A percentile compares a stretch with the other conserved stretches of the same genome.
These are phyloP conservation scores for Geopyxis carbonaria DNA, from an alignment of 495 filamentous ascomycete species.

Conservation along the genomic window DNA sequence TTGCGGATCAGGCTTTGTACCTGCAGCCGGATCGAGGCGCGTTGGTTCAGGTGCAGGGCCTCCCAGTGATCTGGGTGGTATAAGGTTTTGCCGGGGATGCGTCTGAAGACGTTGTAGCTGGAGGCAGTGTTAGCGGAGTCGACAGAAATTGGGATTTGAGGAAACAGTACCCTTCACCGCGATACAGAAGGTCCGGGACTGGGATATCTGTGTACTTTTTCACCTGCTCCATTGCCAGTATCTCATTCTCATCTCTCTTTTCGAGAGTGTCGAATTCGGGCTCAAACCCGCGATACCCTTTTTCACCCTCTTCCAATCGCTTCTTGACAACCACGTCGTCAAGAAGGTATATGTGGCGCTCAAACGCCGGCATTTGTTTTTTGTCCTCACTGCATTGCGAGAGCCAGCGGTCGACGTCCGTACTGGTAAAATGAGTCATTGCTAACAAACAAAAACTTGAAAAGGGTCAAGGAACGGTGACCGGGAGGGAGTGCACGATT, in stretches of 20 bases:
- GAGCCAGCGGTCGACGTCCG: conserved; percentile 5
- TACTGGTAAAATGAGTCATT: too few species aligned
- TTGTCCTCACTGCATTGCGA: conserved; percentile 1
- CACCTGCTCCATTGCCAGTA: conserved; percentile 5
- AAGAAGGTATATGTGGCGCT: conserved; percentile 2
- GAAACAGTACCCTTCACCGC: conserved; percentile 3
- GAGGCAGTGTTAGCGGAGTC: not conserved
- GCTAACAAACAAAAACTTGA: too few species aligned
- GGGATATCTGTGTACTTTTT: conserved; percentile 1
- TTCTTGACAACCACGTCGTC: conserved; percentile 5
- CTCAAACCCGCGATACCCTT: not conserved
- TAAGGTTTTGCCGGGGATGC: conserved; percentile 1
- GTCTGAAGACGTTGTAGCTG: conserved; percentile 7
- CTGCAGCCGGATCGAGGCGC: conserved; percentile 1
- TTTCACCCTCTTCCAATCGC: not conserved
- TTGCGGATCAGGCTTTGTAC: conserved; percentile 4
- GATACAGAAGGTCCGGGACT: conserved; percentile 4
- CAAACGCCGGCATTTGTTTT: not conserved
- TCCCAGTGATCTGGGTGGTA: conserved; percentile 6
- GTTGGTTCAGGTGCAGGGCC: not conserved
- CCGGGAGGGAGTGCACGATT: too few species aligned
- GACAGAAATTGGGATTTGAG: not conserved
- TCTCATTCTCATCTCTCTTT: conserved; percentile 6
- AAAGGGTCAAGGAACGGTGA: too few species aligned
- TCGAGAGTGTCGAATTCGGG: conserved; percentile 4